Evolutionary conservation across 225 moss, liverwort and hornwort species (phyloP).

Genomic region (Polytrichum formosum): DNA sequence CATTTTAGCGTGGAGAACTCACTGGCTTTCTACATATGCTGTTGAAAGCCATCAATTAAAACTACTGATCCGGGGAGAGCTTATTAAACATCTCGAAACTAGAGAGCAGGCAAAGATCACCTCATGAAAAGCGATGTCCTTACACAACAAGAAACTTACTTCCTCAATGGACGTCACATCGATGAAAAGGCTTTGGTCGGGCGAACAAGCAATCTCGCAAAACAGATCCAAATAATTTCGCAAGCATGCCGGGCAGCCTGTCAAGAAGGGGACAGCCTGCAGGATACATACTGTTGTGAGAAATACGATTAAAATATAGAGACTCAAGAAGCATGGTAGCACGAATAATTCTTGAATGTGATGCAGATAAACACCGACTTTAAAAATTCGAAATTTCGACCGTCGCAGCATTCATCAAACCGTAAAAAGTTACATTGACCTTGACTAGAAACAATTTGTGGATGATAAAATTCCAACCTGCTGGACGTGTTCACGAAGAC

Average conservation of each 20-base stretch:
- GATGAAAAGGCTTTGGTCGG: slow-evolving; percentile 85
- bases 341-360: neutral
- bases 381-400: no score
- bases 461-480: slow-evolving; percentile 46
- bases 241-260: slow-evolving; percentile 94
- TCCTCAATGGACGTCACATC: slow-evolving; percentile 58
- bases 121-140: no score
- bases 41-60: no score
- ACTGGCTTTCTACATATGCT: neutral
- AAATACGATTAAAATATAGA: neutral
- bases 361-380: neutral
- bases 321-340: neutral
- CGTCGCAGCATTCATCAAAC: no score
- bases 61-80: no score
- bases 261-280: slow-evolving; percentile 96
- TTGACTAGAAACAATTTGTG: neutral
- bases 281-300: neutral
- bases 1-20: neutral
- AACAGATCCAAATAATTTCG: slow-evolving; percentile 92
- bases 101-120: no score
- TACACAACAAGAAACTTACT: slow-evolving; percentile 29
- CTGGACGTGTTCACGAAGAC: slow-evolving; percentile 80
- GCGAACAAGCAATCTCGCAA: slow-evolving; percentile 96
- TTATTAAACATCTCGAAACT: no score
- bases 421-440: no score